phyloP scores from a whole-genome alignment of 495 filamentous ascomycete species.

The Parathielavia appendiculata region DNA sequence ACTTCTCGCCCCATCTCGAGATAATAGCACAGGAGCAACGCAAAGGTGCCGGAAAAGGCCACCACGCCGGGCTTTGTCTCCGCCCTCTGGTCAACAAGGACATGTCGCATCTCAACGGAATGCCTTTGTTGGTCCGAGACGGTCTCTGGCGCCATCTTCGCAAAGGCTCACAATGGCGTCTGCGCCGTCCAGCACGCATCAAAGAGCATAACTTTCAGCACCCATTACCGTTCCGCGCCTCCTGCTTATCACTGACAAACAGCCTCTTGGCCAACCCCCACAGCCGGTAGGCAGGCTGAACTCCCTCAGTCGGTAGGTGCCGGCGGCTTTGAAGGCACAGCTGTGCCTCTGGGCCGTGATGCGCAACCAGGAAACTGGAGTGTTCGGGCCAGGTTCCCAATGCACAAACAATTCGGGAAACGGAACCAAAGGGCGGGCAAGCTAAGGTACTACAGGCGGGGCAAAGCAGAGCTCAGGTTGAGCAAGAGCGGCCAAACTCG shows the following conservation, averaged over 20 bases:
- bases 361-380: not conserved
- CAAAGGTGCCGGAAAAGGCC: not conserved
- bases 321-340: not conserved
- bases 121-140: not conserved
- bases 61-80: constrained; percentile 1
- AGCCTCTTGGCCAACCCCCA: not conserved
- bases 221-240: not conserved
- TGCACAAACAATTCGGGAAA: constrained; percentile 8
- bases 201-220: not conserved
- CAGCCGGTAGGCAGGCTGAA: not conserved
- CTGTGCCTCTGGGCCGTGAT: not conserved
- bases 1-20: not conserved
- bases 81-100: not conserved
- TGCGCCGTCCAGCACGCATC: not conserved
- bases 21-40: constrained; percentile 11
- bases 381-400: constrained; percentile 5
- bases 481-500: constrained; percentile 2
- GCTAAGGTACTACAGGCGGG: constrained; percentile 3
- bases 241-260: not conserved
- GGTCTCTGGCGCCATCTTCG: not conserved
- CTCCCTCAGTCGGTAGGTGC: not conserved
- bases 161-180: not conserved
- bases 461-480: constrained; percentile 4
- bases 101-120: not conserved
- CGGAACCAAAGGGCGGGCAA: constrained; percentile 4